Conservation (phyloP, 2,329 filamentous ascomycete genomes). For the Cercospora zeina region DNA sequence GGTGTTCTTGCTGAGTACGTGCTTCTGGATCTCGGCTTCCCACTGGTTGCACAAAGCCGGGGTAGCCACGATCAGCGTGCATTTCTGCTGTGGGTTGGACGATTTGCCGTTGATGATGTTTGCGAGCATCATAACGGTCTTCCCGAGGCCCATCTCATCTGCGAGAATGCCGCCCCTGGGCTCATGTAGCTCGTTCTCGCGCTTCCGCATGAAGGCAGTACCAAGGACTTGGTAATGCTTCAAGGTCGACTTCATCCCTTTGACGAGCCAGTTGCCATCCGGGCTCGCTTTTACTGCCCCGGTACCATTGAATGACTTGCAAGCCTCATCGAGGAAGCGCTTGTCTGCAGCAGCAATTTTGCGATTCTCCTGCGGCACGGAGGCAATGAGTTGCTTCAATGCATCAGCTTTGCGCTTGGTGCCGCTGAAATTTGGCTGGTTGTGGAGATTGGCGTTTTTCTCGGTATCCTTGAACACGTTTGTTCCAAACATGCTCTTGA, state of each 20-base stretch:
- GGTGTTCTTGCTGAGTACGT: constrained; percentile 23
- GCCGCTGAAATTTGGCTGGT: constrained; percentile 30
- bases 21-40: constrained; percentile 35
- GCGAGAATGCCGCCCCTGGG: constrained; percentile 76
- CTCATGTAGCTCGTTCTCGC: constrained; percentile 46
- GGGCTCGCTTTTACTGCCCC: constrained; percentile 38
- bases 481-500: constrained; percentile 24
- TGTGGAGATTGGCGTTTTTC: constrained; percentile 19
- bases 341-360: constrained; percentile 43
- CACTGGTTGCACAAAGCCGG: constrained; percentile 47
- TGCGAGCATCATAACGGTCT: constrained; percentile 69
- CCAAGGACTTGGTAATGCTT: constrained; percentile 56
- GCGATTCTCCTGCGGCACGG: constrained; percentile 42
- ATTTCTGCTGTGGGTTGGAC: constrained; percentile 28
- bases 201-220: constrained; percentile 55
- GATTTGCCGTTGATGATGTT: constrained; percentile 48
- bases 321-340: constrained; percentile 43
- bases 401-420: constrained; percentile 39
- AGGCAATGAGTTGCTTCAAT: constrained; percentile 45
- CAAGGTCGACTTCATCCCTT: constrained; percentile 52
- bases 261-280: constrained; percentile 47
- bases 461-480: constrained; percentile 34
- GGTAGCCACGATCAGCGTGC: constrained; percentile 49
- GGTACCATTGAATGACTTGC: constrained; percentile 45
- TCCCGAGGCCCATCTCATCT: constrained; percentile 99